Conservation (phyloP, 2,329 filamentous ascomycete genomes). For the Phyllosticta paracitricarpa region DNA sequence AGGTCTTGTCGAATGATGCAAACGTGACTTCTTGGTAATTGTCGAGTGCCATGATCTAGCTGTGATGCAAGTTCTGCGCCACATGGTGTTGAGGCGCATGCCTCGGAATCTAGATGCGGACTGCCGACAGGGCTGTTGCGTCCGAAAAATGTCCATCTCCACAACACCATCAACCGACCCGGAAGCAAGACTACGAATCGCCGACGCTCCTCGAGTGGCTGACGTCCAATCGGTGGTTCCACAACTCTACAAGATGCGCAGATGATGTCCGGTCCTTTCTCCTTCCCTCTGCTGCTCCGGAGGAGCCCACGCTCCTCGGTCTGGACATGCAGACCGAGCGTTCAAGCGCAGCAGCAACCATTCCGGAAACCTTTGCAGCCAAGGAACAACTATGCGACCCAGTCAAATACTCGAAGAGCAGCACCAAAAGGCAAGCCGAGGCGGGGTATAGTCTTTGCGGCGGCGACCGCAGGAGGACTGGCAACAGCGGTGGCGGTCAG, state of each 20-base stretch:
- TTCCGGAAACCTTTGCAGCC: slow-evolving; percentile 13
- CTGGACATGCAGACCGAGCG: slow-evolving; percentile 28
- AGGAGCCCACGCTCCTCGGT: slow-evolving; percentile 21
- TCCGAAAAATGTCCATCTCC: slow-evolving; percentile 10
- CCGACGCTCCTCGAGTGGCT: neutral
- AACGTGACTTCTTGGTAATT: neutral
- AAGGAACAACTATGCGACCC: slow-evolving; percentile 16
- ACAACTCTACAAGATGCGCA: slow-evolving; percentile 14
- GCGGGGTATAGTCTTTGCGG: slow-evolving; percentile 19
- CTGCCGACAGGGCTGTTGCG: neutral
- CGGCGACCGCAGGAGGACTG: slow-evolving; percentile 24
- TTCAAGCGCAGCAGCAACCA: slow-evolving; percentile 17
- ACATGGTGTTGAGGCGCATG: neutral
- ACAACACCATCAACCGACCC: neutral
- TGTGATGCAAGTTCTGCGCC: neutral
- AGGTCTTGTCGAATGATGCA: neutral
- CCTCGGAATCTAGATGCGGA: slow-evolving; percentile 6
- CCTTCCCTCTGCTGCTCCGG: slow-evolving; percentile 18
- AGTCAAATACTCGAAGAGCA: slow-evolving; percentile 4
- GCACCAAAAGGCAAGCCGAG: slow-evolving; percentile 19
- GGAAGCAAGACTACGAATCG: neutral
- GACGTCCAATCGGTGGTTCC: neutral
- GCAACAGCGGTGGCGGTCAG: slow-evolving; percentile 41
- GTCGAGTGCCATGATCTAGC: no score
- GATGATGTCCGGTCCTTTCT: slow-evolving; percentile 22